A percentile compares a stretch with the other conserved stretches of the same genome.
Evolutionary conservation across 2,329 filamentous ascomycete genomes (phyloP).

Genomic region (Beauveria sp.): DNA sequence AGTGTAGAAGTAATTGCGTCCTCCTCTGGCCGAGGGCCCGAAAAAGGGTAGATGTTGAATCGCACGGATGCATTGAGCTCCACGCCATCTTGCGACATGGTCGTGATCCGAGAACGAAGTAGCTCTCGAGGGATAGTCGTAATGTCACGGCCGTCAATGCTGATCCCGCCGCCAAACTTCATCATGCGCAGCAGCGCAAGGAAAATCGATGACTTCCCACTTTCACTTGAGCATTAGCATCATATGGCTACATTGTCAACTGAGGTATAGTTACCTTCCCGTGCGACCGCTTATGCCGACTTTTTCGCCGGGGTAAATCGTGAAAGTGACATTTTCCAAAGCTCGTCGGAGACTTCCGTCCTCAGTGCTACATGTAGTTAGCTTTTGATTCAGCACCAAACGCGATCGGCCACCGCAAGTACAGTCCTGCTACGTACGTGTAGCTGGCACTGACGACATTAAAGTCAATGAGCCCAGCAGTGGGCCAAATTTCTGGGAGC

Average conservation of each 20-base stretch:
- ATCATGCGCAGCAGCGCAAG: neutral
- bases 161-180: conserved; percentile 21
- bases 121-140: conserved; percentile 29
- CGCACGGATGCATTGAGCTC: conserved; percentile 35
- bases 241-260: neutral
- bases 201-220: neutral
- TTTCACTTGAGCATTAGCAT: neutral
- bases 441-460: neutral
- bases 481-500: neutral
- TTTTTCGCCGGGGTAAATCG: neutral
- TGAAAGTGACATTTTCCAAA: neutral
- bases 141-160: conserved; percentile 34
- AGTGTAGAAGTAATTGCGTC: neutral
- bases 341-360: neutral
- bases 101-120: conserved; percentile 33
- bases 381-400: neutral
- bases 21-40: neutral
- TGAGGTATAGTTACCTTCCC: neutral
- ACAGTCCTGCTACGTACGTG: neutral
- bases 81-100: conserved; percentile 39
- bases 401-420: neutral
- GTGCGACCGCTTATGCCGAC: neutral
- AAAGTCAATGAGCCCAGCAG: neutral
- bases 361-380: neutral
- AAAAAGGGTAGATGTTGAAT: conserved; percentile 27